Percentiles rank a stretch among this genome's conserved stretches.
These are phyloP conservation scores for Linderina pennispora DNA, from an alignment of 192 early-diverging fungal genomes.

Conservation along the genomic window DNA sequence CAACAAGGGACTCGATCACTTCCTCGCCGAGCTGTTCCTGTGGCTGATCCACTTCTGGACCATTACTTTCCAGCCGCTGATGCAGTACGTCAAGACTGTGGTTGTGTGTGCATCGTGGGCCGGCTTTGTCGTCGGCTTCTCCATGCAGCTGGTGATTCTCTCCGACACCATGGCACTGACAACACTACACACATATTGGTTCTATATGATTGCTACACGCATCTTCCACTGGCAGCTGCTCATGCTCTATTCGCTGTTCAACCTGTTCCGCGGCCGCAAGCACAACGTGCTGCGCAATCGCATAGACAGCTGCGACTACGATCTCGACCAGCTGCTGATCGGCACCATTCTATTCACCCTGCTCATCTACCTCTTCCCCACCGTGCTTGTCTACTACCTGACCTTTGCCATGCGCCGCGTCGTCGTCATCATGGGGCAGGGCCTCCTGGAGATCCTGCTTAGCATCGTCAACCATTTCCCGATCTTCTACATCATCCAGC, in stretches of 20 bases:
- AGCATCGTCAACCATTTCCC: slow-evolving; percentile 96
- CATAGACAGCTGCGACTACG: slow-evolving; percentile 91
- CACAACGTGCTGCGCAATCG: slow-evolving; percentile 83
- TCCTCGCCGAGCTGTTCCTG: slow-evolving; percentile 87
- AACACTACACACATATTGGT: slow-evolving; percentile 91
- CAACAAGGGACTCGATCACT: slow-evolving; percentile 80
- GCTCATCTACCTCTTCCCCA: slow-evolving; percentile 92
- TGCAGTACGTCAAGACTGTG: slow-evolving; percentile 50
- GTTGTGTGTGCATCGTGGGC: slow-evolving; percentile 66
- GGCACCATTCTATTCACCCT: slow-evolving; percentile 93
- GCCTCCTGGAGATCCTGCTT: slow-evolving; percentile 74
- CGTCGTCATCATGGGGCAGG: slow-evolving; percentile 73
- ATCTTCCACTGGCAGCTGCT: slow-evolving; percentile 92
- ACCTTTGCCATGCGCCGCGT: slow-evolving; percentile 84
- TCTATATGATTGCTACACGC: slow-evolving; percentile 88
- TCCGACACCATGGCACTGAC: slow-evolving; percentile 79
- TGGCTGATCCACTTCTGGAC: slow-evolving; percentile 88
- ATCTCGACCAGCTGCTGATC: slow-evolving; percentile 88
- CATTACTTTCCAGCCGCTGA: slow-evolving; percentile 48
- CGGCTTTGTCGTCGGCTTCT: slow-evolving; percentile 72
- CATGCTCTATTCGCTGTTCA: slow-evolving; percentile 81
- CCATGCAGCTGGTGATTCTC: slow-evolving; percentile 76
- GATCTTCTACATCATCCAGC: slow-evolving; percentile 85
- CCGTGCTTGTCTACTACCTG: slow-evolving; percentile 87
- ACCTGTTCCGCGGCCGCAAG: slow-evolving; percentile 77